Evolutionary conservation across 768 basidiomycete genomes (phyloP), one percentile per base, ranked within the genome.

Genomic region (Lactarius sanguifluus): DNA sequence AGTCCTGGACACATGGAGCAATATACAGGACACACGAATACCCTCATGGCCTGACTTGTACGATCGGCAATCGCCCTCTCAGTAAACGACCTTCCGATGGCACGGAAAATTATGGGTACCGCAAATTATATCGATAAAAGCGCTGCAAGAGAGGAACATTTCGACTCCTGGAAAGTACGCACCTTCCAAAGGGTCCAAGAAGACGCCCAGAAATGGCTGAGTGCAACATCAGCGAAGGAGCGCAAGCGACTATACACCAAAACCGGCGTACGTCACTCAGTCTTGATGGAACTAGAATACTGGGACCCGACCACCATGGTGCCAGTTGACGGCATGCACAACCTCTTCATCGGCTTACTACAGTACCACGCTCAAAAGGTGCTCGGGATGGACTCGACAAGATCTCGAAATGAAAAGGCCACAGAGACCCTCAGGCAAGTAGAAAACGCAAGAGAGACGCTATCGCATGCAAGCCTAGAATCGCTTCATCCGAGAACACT

Each of bases 1-100:
- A 55, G 0, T 70, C 78, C n/a, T 83, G 79, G 79, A 9, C 72
- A 20, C 23, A 62, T 18, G 78, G 81, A 5, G 58, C 79, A 3
- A 72, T 64, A 50, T 70, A 75, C 16, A 36, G 54, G 18, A 62
- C 25, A 16, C 28, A 62, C 15, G 25, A 52, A 18, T 41, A 40
- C 32, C 61, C 61, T 54, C 16, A 40, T 28, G 50, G 61, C 9
- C 23, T n/a, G 25, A 52, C 23, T 54, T 40, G 61, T 62, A 9
- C 36, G 34, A 16, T 54, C 23, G 23, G 61, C 61, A 23, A 36
- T 62, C 18, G 38, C 52, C 15, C 61, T 62, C 23, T 62, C 50
- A 18, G 50, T 62, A 25, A 62, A 62, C 18, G 36, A 62, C 34
- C 13, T 62, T 12, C 61, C 50, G 18, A 62, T 62, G 50, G 61